These are phyloP conservation scores for Dendrobium huoshanense DNA, from an alignment of 106 monocot species.

Conservation along the genomic window DNA sequence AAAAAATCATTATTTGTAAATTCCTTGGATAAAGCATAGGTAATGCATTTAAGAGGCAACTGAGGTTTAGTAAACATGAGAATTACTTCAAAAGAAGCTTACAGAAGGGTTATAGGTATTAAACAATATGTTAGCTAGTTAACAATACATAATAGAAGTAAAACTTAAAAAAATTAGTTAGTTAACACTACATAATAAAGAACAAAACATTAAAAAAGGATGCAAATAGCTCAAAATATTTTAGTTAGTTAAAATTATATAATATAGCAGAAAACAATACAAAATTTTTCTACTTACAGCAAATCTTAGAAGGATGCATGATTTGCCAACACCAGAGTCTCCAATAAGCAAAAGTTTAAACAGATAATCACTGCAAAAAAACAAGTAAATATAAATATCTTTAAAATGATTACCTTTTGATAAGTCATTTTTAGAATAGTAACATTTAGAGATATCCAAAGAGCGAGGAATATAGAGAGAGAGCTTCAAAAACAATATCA, in stretches of 20 bases:
- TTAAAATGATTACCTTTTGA: slow-evolving; percentile 2
- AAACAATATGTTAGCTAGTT: neutral
- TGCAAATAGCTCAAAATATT: neutral
- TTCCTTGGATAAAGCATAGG: neutral
- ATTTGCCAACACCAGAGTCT: slow-evolving; percentile 36
- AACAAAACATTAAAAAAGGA: neutral
- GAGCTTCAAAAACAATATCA: neutral
- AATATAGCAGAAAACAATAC: neutral
- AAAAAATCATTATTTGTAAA: neutral
- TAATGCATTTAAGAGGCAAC: neutral
- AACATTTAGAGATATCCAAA: neutral
- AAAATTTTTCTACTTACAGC: slow-evolving; percentile 18
- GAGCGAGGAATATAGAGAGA: neutral
- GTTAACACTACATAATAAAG: neutral
- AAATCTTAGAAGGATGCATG: slow-evolving; percentile 32
- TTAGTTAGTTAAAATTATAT: neutral
- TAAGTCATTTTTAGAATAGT: neutral
- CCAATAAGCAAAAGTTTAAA: slow-evolving; percentile 38
- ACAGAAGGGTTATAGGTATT: neutral
- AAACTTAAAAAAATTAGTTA: neutral
- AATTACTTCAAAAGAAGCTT: neutral
- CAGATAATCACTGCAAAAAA: slow-evolving; percentile 24
- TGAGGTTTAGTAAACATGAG: neutral
- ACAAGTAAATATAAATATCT: neutral
- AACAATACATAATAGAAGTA: neutral